These are phyloP conservation scores for Nitzschia sp. DNA, from an alignment of 108 stramenopile genomes.

Conservation along the genomic window DNA sequence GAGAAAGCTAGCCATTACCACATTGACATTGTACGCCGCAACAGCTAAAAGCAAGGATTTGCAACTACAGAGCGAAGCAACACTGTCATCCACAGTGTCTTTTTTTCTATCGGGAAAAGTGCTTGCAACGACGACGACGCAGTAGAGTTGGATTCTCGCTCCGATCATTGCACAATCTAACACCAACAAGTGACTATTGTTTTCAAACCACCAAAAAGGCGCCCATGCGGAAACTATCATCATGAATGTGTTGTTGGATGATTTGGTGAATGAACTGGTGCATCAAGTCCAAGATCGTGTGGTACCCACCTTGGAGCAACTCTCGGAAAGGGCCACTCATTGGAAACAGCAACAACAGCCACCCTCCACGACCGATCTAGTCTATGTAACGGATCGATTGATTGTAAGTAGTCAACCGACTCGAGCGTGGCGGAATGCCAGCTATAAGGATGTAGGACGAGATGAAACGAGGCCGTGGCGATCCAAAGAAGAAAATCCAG, in stretches of 20 bases:
- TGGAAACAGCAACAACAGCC: background rate
- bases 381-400: conserved; percentile 63
- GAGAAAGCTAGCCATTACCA: no score
- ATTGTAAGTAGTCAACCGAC: conserved; percentile 59
- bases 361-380: conserved; percentile 42
- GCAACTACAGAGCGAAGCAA: no score
- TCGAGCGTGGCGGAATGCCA: conserved; percentile 9
- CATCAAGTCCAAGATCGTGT: conserved; percentile 10
- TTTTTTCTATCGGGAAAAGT: background rate
- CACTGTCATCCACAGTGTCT: background rate
- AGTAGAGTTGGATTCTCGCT: no score
- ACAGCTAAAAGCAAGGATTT: no score
- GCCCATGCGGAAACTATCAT: background rate
- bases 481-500: conserved; percentile 6
- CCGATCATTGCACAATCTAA: no score
- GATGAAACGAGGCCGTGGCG: conserved; percentile 5
- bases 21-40: no score
- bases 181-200: no score
- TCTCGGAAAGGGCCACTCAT: conserved; percentile 8
- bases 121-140: no score
- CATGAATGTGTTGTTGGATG: conserved; percentile 22
- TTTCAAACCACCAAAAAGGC: background rate
- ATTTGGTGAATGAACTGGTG: conserved; percentile 18
- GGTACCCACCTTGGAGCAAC: conserved; percentile 4
- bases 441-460: conserved; percentile 27